phyloP scores from a whole-genome alignment of 2,329 filamentous ascomycete species.

The Paracoccidioides brasiliensis region DNA sequence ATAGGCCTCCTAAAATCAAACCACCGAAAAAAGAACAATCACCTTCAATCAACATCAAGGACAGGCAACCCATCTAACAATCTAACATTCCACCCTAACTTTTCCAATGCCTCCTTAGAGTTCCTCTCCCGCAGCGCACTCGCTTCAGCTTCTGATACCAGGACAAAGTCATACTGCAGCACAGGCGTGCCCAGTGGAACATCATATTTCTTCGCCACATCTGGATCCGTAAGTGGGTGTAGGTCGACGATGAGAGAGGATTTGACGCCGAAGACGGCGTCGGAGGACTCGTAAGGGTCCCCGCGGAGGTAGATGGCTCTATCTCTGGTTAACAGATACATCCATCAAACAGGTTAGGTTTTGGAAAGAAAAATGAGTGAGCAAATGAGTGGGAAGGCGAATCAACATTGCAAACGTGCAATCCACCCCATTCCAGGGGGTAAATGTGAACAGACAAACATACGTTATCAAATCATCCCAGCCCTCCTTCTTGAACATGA shows the following conservation, averaged over 20 bases:
- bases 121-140: constrained; percentile 51
- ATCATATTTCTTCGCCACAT: constrained; percentile 44
- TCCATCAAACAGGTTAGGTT: background rate
- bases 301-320: constrained; percentile 57
- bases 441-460: constrained; percentile 23
- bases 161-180: constrained; percentile 62
- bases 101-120: constrained; percentile 53
- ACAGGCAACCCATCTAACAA: constrained; percentile 65
- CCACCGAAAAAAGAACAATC: background rate
- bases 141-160: constrained; percentile 60
- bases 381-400: background rate
- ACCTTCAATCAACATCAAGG: constrained; percentile 47
- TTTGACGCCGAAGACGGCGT: constrained; percentile 81
- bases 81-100: constrained; percentile 55
- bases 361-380: background rate
- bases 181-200: constrained; percentile 51
- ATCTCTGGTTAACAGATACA: constrained; percentile 33
- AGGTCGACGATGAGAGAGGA: constrained; percentile 60
- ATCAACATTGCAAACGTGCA: background rate
- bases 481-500: constrained; percentile 68
- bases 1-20: background rate
- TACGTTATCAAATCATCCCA: constrained; percentile 76
- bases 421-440: background rate
- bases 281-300: constrained; percentile 69
- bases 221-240: constrained; percentile 37